These are phyloP conservation scores for Petasospora fabianii DNA, from an alignment of 1,139 yeast genomes.

Conservation along the genomic window DNA sequence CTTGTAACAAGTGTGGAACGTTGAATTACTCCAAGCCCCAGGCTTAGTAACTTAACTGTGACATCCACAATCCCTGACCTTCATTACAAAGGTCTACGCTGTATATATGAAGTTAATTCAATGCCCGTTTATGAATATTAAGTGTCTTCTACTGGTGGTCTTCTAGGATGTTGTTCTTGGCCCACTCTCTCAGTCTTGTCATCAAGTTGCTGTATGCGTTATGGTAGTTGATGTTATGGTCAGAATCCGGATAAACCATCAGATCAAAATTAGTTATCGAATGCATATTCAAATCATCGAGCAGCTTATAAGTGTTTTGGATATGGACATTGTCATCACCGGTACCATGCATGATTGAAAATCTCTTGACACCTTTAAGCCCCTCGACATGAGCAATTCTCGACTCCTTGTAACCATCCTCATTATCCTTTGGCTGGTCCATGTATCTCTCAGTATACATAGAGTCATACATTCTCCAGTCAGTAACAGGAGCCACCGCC, in stretches of 20 bases:
- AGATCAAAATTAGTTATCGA: conserved; percentile 76
- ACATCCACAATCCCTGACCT: too few species aligned
- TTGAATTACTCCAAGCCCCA: conserved; percentile 60
- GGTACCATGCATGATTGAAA: conserved; percentile 82
- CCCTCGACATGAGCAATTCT: conserved; percentile 41
- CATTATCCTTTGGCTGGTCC: conserved; percentile 56
- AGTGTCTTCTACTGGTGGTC: too few species aligned
- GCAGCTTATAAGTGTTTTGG: conserved; percentile 67
- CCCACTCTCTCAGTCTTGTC: conserved; percentile 63
- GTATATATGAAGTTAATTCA: not conserved
- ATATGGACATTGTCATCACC: conserved; percentile 90
- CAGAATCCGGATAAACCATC: conserved; percentile 80
- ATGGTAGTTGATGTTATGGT: conserved; percentile 69
- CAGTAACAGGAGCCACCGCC: conserved; percentile 77
- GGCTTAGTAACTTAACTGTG: not conserved
- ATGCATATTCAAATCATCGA: conserved; percentile 59
- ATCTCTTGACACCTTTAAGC: conserved; percentile 47
- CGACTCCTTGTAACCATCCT: conserved; percentile 43
- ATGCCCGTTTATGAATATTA: too few species aligned
- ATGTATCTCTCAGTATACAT: conserved; percentile 79
- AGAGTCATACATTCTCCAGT: conserved; percentile 67
- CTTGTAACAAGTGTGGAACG: conserved; percentile 74
- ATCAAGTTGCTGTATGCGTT: conserved; percentile 66
- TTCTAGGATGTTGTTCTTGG: conserved; percentile 32
- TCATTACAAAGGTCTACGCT: not conserved